Base-by-base conservation (phyloP, 2,329 filamentous ascomycete genomes). In the Xylariales sp. region DNA sequence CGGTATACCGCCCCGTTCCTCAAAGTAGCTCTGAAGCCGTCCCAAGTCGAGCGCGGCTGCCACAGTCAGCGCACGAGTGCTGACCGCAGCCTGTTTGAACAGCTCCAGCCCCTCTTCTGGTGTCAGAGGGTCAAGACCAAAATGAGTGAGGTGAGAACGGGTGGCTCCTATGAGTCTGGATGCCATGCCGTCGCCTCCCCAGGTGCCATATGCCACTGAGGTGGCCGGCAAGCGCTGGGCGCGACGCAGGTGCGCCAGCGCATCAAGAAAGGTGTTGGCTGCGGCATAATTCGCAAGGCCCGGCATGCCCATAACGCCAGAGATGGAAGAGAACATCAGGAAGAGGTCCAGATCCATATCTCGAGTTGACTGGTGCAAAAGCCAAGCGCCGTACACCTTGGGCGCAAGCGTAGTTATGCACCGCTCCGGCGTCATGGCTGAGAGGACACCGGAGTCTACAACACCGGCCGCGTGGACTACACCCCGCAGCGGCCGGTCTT, bases 401-500 rank as follows among this genome's bases (percentile, higher is more conserved):
- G 56, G 51, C 9, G 29, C 47, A 24, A 58, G 38, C 3, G 46
- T 48, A 16, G 44, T 51, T 16, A 42, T 46, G 36, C 47, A 59
- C 11, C 47, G 38, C 42, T 55, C 43, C 9, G 52, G 48, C 15
- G 56, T 59, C 52, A 60, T 45, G 38, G 54, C n/a, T 5, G 44
- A 41, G 12, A 60, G 50, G 22, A 56, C 43, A 8, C 58, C 57
- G 8, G 49, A 47, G 45, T 59, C 54, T 8, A 39, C 24, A 12
- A 53, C 47, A 10, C 57, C 57, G 16, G 57, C 57, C 5, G 55
- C 55, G 37, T 61, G 58, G 20, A 61, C 37, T 11, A 61, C 46
- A 28, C 56, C 58, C 15, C 58, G 49, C 31, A 61, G 42, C n/a
- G 58, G 57, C 14, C 54, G 49, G n/a, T 52, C 45, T 15, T 42